These are phyloP conservation scores for Sporisorium iseilematis-ciliati DNA, from an alignment of 1,284 basidiomycete species.

Conservation along the genomic window DNA sequence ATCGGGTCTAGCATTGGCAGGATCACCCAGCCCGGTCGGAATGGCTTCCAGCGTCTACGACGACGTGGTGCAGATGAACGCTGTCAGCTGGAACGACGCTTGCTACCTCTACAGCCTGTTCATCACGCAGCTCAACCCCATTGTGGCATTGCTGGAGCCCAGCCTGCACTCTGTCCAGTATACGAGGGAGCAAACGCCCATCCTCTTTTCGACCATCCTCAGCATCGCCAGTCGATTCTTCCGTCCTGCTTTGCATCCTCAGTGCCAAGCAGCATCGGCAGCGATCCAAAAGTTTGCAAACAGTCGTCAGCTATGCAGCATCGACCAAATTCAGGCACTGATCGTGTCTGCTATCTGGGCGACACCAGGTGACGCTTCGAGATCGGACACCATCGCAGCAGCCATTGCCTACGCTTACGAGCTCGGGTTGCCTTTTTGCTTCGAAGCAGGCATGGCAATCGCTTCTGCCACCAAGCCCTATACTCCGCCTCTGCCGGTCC, in stretches of 20 bases:
- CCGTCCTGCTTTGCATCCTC: conserved; percentile 77
- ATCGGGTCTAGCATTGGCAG: conserved; percentile 3
- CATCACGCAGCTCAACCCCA: conserved; percentile 48
- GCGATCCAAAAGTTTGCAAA: conserved; percentile 78
- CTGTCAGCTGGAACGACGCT: conserved; percentile 30
- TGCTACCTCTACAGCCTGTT: conserved; percentile 42
- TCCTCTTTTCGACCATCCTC: conserved; percentile 83
- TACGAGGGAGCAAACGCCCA: conserved; percentile 79
- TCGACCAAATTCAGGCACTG: conserved; percentile 85
- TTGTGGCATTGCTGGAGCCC: conserved; percentile 67
- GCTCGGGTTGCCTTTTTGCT: conserved; percentile 59
- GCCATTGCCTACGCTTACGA: conserved; percentile 68
- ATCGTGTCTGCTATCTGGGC: conserved; percentile 86
- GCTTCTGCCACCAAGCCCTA: conserved; percentile 26
- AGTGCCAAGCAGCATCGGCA: conserved; percentile 78
- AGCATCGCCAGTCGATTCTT: conserved; percentile 89
- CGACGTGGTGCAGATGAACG: conserved; percentile 33
- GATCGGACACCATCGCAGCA: conserved; percentile 63
- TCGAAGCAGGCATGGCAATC: conserved; percentile 23
- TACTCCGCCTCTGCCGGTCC: conserved; percentile 17
- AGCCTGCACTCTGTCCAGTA: conserved; percentile 72
- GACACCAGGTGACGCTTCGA: conserved; percentile 70
- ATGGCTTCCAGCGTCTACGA: conserved; percentile 36
- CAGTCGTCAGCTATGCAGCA: conserved; percentile 79
- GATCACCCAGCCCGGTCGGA: conserved; percentile 4